These are phyloP conservation scores for Abortiporus biennis DNA, from an alignment of 1,284 basidiomycete genomes.

Conservation along the genomic window DNA sequence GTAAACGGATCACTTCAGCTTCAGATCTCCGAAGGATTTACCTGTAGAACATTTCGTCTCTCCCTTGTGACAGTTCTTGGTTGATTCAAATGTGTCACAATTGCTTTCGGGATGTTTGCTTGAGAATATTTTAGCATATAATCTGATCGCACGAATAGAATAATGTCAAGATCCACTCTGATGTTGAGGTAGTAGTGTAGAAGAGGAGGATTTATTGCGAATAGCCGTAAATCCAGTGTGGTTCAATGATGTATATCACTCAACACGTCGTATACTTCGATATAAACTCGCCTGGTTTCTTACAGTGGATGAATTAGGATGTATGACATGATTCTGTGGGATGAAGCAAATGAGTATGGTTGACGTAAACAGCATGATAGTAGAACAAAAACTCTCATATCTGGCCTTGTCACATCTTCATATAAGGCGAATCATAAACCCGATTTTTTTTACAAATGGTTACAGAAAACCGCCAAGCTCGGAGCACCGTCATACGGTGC, in stretches of 20 bases:
- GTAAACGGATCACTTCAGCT: slow-evolving; percentile 74
- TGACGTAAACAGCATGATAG: background rate
- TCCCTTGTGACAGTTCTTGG: too few species aligned
- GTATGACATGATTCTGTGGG: background rate
- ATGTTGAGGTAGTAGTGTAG: too few species aligned
- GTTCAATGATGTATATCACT: too few species aligned
- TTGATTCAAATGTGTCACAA: too few species aligned
- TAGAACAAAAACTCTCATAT: slow-evolving; percentile 46
- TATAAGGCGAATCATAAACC: slow-evolving; percentile 41
- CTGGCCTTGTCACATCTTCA: slow-evolving; percentile 74
- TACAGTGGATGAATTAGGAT: background rate
- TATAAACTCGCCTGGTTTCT: too few species aligned
- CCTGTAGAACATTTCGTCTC: slow-evolving; percentile 25
- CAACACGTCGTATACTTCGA: too few species aligned
- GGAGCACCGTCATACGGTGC: slow-evolving; percentile 23
- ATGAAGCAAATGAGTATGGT: background rate
- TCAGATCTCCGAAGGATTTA: slow-evolving; percentile 68
- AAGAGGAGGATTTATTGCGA: too few species aligned
- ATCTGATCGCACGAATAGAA: background rate
- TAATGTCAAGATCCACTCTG: too few species aligned
- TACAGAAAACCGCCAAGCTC: slow-evolving; percentile 30
- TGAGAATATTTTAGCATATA: background rate
- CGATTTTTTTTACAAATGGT: slow-evolving; percentile 33
- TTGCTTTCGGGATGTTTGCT: too few species aligned
- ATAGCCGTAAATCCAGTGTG: too few species aligned